phyloP scores from a whole-genome alignment of 2,329 filamentous ascomycete genomes.

The Beauveria brongniartii region DNA sequence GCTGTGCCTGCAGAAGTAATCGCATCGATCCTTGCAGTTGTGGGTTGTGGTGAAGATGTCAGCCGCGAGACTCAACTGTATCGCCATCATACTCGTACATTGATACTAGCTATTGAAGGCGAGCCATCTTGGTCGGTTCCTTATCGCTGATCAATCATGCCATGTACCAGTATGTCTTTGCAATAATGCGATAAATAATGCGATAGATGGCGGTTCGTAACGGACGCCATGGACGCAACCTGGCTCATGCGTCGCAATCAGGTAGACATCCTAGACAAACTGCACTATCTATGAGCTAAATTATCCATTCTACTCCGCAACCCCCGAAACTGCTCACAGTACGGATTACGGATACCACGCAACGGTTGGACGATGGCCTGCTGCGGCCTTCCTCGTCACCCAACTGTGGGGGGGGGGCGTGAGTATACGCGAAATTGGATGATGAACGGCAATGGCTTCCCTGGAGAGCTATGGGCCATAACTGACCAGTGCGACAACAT shows the following conservation, averaged over 20 bases:
- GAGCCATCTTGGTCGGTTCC: background rate
- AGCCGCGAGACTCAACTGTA: too few species aligned
- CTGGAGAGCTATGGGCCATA: background rate
- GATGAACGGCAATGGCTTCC: conserved; percentile 4
- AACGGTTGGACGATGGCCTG: conserved; percentile 1
- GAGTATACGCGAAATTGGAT: background rate
- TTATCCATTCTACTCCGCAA: background rate
- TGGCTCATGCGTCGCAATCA: background rate
- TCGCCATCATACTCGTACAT: too few species aligned
- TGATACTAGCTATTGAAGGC: too few species aligned
- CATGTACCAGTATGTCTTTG: too few species aligned
- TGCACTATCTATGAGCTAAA: background rate
- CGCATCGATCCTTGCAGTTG: background rate
- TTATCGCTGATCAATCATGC: too few species aligned
- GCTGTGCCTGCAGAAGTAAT: background rate
- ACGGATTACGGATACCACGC: background rate
- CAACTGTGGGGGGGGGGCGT: background rate
- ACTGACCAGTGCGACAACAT: background rate
- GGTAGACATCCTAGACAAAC: background rate
- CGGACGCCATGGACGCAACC: background rate
- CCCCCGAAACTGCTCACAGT: background rate
- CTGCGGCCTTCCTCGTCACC: background rate
- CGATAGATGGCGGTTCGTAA: background rate
- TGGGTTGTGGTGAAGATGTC: background rate
- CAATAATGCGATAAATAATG: background rate